Conservation (phyloP, 805 yeast species). For the Brettanomyces anomalus region DNA sequence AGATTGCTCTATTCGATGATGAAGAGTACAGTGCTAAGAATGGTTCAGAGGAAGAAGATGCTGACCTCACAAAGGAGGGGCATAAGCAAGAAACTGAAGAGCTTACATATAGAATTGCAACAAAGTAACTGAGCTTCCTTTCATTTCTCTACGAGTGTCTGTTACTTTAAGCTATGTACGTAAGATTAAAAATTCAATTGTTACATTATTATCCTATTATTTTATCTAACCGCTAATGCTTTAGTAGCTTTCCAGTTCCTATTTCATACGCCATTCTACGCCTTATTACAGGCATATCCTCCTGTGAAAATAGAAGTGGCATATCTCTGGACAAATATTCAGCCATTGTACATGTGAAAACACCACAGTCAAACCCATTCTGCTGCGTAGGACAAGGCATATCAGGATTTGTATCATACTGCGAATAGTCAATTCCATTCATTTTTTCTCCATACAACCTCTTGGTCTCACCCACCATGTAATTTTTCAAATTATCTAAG, state of each 20-base stretch:
- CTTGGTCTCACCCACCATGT: conserved; percentile 60
- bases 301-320: conserved; percentile 47
- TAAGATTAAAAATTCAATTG: too few relatives aligned
- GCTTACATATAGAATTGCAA: too few relatives aligned
- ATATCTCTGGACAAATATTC: conserved; percentile 45
- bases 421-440: conserved; percentile 23
- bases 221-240: neutral
- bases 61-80: neutral
- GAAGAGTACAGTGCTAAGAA: too few relatives aligned
- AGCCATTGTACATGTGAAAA: conserved; percentile 77
- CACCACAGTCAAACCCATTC: conserved; percentile 94
- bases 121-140: too few relatives aligned
- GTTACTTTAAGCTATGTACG: too few relatives aligned
- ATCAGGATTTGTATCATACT: conserved; percentile 16
- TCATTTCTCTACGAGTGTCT: too few relatives aligned
- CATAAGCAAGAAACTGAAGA: too few relatives aligned
- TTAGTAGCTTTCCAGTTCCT: conserved; percentile 11
- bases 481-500: conserved; percentile 43
- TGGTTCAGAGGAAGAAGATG: too few relatives aligned
- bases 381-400: conserved; percentile 65
- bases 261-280: conserved; percentile 61
- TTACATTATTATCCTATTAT: too few relatives aligned
- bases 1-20: neutral
- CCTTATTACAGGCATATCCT: conserved; percentile 63
- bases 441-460: conserved; percentile 34